Evolutionary conservation across 768 basidiomycete species (phyloP).

Genomic region (Agaricus blazei): DNA sequence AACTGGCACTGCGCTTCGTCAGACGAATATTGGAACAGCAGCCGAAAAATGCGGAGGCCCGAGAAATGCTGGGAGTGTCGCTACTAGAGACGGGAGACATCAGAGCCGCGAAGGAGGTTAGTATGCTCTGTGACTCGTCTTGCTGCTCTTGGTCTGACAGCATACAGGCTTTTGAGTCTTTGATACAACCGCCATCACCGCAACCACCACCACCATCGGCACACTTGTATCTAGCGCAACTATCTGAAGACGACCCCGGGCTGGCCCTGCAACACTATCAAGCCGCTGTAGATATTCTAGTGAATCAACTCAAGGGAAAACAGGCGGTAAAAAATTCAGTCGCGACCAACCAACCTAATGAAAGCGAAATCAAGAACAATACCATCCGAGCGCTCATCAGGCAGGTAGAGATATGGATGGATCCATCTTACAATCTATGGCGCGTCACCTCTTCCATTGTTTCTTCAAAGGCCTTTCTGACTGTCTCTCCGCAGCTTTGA

Average conservation of each 20-base stretch:
- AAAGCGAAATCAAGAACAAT: conserved; percentile 57
- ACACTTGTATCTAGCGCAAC: conserved; percentile 62
- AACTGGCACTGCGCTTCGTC: too few relatives aligned
- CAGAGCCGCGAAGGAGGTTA: conserved; percentile 41
- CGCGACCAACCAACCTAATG: conserved; percentile 33
- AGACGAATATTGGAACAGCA: conserved; percentile 52
- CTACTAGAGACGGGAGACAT: conserved; percentile 80
- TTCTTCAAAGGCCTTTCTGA: background rate
- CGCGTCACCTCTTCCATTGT: conserved; percentile 22
- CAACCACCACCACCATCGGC: conserved; percentile 43
- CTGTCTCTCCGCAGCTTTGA: conserved; percentile 52
- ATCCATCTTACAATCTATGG: conserved; percentile 85
- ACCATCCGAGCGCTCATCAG: conserved; percentile 77
- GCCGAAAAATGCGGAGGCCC: conserved; percentile 46
- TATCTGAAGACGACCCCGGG: conserved; percentile 72
- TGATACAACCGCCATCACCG: conserved; percentile 29
- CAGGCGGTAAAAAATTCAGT: conserved; percentile 37
- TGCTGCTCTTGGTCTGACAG: background rate
- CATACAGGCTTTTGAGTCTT: conserved; percentile 57
- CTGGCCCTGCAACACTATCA: conserved; percentile 72
- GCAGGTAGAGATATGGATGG: conserved; percentile 97
- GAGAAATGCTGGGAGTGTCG: conserved; percentile 43
- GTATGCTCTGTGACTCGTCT: background rate
- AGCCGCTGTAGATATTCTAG: conserved; percentile 73
- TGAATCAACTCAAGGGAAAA: conserved; percentile 68